phyloP scores from a whole-genome alignment of 768 basidiomycete species.

The Agaricus bisporus region DNA sequence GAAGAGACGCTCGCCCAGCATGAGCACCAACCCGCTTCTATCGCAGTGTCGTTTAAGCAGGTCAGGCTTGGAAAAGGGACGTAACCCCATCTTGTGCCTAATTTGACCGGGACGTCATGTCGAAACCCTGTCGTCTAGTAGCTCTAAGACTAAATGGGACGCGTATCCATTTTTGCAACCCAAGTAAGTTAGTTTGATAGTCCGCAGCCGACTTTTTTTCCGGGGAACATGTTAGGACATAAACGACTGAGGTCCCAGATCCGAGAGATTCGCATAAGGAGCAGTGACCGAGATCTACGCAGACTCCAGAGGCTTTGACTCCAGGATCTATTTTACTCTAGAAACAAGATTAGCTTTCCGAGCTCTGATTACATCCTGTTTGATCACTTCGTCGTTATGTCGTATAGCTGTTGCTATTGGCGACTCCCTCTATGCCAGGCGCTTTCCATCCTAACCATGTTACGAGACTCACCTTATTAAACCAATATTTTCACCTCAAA shows the following conservation, averaged over 20 bases:
- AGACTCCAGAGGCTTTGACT: constrained; percentile 5
- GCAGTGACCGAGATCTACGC: constrained; percentile 8
- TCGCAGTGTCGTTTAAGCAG: constrained; percentile 20
- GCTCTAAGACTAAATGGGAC: constrained; percentile 11
- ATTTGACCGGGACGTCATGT: constrained; percentile 14
- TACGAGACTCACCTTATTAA: neutral
- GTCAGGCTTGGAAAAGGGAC: constrained; percentile 5
- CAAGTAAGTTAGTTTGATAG: constrained; percentile 12
- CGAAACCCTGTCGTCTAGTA: constrained; percentile 9
- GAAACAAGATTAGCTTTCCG: neutral
- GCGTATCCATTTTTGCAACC: constrained; percentile 12
- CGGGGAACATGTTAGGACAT: constrained; percentile 2
- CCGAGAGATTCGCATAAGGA: constrained; percentile 10
- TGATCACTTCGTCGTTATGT: neutral
- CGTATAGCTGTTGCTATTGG: neutral
- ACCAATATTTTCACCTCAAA: neutral
- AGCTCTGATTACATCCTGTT: neutral
- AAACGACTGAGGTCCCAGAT: constrained; percentile 6
- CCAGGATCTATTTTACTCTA: constrained; percentile 4
- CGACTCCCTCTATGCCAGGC: neutral
- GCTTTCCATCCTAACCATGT: neutral
- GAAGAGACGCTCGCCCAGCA: constrained; percentile 17
- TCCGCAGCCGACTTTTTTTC: constrained; percentile 10
- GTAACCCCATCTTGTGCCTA: constrained; percentile 15
- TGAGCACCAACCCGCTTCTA: constrained; percentile 20